Base-by-base conservation (phyloP, 768 basidiomycete species). In the Naganishia vishniacii region DNA sequence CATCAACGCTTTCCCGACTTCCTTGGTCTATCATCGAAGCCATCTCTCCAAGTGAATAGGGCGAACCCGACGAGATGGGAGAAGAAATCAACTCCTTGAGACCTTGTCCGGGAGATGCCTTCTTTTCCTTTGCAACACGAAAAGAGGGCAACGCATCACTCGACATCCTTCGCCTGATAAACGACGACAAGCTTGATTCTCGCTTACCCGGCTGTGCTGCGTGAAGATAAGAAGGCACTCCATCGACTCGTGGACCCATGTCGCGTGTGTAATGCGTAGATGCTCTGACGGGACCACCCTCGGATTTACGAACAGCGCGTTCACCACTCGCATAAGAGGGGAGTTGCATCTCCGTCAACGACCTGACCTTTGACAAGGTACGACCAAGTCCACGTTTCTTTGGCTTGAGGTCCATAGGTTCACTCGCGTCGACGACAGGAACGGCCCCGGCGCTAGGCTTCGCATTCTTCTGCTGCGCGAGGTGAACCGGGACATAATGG, bases 361-460 rank as follows among this genome's bases (percentile, higher is more conserved):
- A 56, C 16, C 53, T 56, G 53, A 56, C 53, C 32, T 41, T 56
- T 3, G 53, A 56, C 11, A 56, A 26, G 20, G 32, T 56, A 23
- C 53, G 53, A 20, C 23, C 20, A 8, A 56, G 37, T 23, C 34
- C 53, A 13, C n/a, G 53, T 12, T 4, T 56, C 18, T 26, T 37
- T 13, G 37, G 26, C 1, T 26, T 44, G 42, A n/a, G n/a, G n/a
- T n/a, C 15, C 34, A 37, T 37, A 7, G 34, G 34, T n/a, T n/a
- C 34, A 37, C 34, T 37, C 8, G 34, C 15, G 15, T 37, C 34
- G 34, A 37, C 34, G 15, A 7, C 34, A 15, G 34, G 34, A 37
- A 7, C 15, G 34, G 8, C 8, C 8, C 15, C 34, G 34, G 34
- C 7, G 34, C 7, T 37, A 15, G 34, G 34, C 7, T 15, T 15